Conservation (phyloP, 108 stramenopile species). For the Skeletonema tropicum region DNA sequence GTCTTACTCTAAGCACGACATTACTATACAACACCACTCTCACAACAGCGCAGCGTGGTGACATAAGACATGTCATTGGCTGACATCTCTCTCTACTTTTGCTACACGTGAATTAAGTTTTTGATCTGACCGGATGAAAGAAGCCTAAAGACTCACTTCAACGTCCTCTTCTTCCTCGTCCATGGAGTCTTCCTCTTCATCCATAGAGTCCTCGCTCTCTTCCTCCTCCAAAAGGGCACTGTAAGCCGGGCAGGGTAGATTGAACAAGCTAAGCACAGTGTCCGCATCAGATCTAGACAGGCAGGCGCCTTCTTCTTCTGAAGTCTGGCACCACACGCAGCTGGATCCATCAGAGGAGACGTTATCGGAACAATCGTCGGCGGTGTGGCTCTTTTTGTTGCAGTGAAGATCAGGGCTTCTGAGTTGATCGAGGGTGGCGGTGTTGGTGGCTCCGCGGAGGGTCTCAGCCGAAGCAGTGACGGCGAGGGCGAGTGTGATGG, state of each 20-base stretch:
- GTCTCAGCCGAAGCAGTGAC: neutral
- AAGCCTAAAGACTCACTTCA: neutral
- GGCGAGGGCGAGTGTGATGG: neutral
- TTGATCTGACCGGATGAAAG: neutral
- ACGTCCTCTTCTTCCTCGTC: neutral
- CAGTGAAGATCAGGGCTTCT: neutral
- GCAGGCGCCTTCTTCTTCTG: slow-evolving; percentile 1
- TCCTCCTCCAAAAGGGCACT: slow-evolving; percentile 2
- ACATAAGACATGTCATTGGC: neutral
- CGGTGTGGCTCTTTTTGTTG: neutral
- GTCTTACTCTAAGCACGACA: neutral
- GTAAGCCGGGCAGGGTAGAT: neutral
- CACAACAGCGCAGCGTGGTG: neutral
- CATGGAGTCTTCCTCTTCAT: neutral
- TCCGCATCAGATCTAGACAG: neutral
- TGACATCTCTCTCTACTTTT: slow-evolving; percentile 1
- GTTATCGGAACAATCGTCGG: neutral
- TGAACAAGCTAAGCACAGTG: neutral
- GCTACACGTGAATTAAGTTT: neutral
- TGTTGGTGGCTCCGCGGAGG: neutral
- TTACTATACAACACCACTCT: neutral
- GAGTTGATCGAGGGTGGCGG: neutral
- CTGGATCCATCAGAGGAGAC: neutral
- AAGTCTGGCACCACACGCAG: slow-evolving; percentile 7
- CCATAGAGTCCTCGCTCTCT: neutral